Base-by-base conservation (phyloP, 352 stramenopile genomes). In the Phytophthora pinifolia region DNA sequence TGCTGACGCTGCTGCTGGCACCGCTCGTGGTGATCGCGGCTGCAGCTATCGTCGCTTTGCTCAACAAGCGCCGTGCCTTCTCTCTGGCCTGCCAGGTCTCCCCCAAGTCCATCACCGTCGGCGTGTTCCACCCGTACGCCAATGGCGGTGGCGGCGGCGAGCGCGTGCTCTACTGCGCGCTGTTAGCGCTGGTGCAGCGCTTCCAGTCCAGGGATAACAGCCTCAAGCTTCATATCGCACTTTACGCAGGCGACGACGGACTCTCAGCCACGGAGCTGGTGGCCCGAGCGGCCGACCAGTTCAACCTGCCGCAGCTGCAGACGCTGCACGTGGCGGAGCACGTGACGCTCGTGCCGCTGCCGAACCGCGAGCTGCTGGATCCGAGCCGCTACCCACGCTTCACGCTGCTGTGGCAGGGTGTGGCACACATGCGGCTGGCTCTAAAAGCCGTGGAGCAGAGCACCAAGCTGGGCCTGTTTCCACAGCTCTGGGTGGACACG, bases 111-210 rank as follows among this genome's bases (percentile, higher is more conserved):
- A 46, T 72, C 17, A 89, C 72, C 1, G 69, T 98, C 48, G 93
- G 79, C 31, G 91, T 98, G 56, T 98, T 98, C 72, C 96, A 98
- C 67, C 96, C 93, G 30, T 96, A 98, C 68, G 96, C 94, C 33
- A 93, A 98, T 50, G 85, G 83, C 31, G 97, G 97, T 30, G 98
- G 98, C 18, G 98, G 97, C 34, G 98, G 98, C 31, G 98, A 99
- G 70, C 92, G 97, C 45, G 98, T 99, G 15, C 80, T 99, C 25
- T 99, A 98, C 90, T 97, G 96, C 57, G 90, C 89, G 10, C 76
- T 99, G 37, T 60, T 96, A 54, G 85, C 86, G 46, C 74, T 99
- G 18, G 64, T 76, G 15, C 54, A 61, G 43, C 61, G 62, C 56
- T 88, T 86, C 22, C 54, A 64, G 32, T 41, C 61, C 8, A 51